Base-by-base conservation (phyloP, 768 basidiomycete species). In the Russula foetens region DNA sequence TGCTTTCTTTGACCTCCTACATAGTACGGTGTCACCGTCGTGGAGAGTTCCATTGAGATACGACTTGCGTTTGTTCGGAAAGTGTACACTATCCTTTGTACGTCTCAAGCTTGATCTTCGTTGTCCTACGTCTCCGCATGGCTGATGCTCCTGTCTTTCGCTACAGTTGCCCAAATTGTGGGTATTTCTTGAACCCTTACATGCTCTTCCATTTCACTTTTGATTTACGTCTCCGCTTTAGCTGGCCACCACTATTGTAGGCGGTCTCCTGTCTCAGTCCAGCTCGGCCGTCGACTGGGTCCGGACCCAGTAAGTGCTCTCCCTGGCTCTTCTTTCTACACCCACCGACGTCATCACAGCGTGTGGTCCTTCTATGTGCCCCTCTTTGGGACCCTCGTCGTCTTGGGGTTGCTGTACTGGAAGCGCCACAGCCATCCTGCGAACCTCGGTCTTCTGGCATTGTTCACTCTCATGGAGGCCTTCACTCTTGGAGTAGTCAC, bases 391-490 rank as follows among this genome's bases (percentile, higher is more conserved):
- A 87, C 90, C 23, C 75, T 98, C 60, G 71, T 88, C 67, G 88
- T 88, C 62, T 83, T 97, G 29, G 84, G 85, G 1, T 73, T 90
- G 38, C 80, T 94, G 5, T 96, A 84, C 76, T 95, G 89, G 89
- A 95, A 97, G 74, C 85, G 95, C 58, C 94, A 96, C 72, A 84
- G 82, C 70, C 84, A 91, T 71, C 96, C 96, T 24, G 76, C 83
- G 71, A 99, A 99, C 73, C 77, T 96, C 60, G 78, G 92, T 48
- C 76, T 98, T 29, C 78, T 99, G 39, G 83, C 86, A 21, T 78
- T 87, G 2, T 99, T 98, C 74, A 99, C 97, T 9, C 69, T 90
- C 24, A 78, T 96, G 77, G 97, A 99, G 73, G 88, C 92, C 6
- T 85, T 92, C 70, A 86, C 92, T 12, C 77, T 99, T 50, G 97